These are phyloP conservation scores for Acacia pycnantha DNA, from an alignment of 331 rosid genomes.

Conservation along the genomic window DNA sequence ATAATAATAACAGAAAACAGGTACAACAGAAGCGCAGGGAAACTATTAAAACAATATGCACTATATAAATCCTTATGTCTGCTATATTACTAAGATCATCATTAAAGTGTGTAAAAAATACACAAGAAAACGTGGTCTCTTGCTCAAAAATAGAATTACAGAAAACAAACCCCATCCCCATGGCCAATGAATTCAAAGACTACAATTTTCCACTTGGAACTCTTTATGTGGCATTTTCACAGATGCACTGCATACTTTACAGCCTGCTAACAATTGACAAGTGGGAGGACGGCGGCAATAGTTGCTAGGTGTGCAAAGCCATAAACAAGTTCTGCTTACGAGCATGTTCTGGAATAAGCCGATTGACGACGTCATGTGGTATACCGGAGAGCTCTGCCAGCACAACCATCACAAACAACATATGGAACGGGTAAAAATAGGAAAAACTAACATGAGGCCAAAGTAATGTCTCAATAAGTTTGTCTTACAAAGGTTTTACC, in stretches of 20 bases:
- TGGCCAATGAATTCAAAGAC: background rate
- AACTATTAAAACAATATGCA: background rate
- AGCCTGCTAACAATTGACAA: constrained; percentile 25
- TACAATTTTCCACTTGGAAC: constrained; percentile 28
- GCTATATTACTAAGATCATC: background rate
- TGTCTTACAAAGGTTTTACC: background rate
- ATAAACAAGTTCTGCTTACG: constrained; percentile 87
- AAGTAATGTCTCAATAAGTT: background rate
- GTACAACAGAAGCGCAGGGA: background rate
- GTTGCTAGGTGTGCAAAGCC: constrained; percentile 87
- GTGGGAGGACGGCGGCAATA: background rate
- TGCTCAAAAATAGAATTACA: constrained; percentile 11
- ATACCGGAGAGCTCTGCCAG: constrained; percentile 61
- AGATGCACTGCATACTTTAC: constrained; percentile 33
- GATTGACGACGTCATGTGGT: constrained; percentile 46
- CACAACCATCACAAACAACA: background rate
- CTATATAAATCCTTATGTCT: background rate
- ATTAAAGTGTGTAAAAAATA: constrained; percentile 12
- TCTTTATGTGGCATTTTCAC: constrained; percentile 33
- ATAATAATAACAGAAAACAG: background rate
- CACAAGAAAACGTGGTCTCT: constrained; percentile 30
- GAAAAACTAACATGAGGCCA: background rate
- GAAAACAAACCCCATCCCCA: background rate
- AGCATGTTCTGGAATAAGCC: constrained; percentile 73
- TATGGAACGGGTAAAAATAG: background rate